phyloP scores from a whole-genome alignment of 768 basidiomycete genomes.

The Mycena indigotica region DNA sequence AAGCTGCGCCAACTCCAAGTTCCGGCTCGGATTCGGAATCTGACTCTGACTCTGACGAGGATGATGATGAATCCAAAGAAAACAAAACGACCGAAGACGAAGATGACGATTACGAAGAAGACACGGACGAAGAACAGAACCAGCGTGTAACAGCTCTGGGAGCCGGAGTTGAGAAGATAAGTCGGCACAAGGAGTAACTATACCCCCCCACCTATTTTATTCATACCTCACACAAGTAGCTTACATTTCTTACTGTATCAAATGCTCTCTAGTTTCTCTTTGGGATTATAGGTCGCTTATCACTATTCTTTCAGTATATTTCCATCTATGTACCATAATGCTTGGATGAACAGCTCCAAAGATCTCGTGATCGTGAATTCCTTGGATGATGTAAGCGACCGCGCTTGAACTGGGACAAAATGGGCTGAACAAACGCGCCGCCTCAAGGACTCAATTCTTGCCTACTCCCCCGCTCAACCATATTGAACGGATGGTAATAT shows the following conservation, averaged over 20 bases:
- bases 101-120: conserved; percentile 4
- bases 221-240: background rate
- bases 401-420: no score
- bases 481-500: no score
- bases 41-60: background rate
- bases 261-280: background rate
- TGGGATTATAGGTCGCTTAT: no score
- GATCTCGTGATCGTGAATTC: no score
- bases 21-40: background rate
- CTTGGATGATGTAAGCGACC: no score
- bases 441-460: conserved; percentile 51
- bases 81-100: conserved; percentile 3
- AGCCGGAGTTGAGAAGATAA: conserved; percentile 18
- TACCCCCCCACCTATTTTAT: no score
- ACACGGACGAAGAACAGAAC: background rate
- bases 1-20: background rate
- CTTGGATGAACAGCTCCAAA: no score
- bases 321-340: no score
- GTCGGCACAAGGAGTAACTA: conserved; percentile 23
- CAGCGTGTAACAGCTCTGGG: background rate
- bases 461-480: no score
- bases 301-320: no score
- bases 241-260: background rate
- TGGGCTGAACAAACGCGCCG: conserved; percentile 75
- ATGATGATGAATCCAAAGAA: background rate